Evolutionary conservation across 2,329 filamentous ascomycete species (phyloP), one percentile per base, ranked within the genome.

Genomic region (Fusarium cicatricum): DNA sequence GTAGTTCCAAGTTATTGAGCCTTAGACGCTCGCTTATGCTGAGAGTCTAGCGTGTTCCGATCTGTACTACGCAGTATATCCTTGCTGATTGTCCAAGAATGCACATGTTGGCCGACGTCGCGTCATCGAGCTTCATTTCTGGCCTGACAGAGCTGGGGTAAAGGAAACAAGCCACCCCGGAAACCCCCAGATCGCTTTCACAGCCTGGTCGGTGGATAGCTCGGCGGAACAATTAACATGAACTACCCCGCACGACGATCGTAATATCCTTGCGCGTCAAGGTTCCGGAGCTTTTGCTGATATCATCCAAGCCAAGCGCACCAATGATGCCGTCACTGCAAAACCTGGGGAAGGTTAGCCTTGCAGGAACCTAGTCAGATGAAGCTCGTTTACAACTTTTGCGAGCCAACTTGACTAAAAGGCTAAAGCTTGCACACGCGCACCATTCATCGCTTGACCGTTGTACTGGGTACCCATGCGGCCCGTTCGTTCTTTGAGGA

Each of bases 241-340:
- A 47, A 50, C 31, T 64, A 53, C 60, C 60, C 60, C 60, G 60
- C 60, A 57, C 55, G 60, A 57, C 44, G 60, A 62, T 62, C 60
- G 17, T 46, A 62, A 57, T 53, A 38, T 39, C 36, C 55, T 23
- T 56, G 55, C 39, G n/a, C 29, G 31, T 46, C 31, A 21, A 42
- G 11, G 17, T 36, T 39, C 36, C 28, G 37, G 36, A 42, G 21
- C n/a, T 47, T 16, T 56, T 38, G 36, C 43, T 48, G 55, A 38
- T 44, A 60, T 55, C 51, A 63, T 45, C 31, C 60, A 23, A 48
- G 28, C 16, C 55, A 62, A 42, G 42, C 60, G 60, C 60, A 42
- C 60, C 60, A 62, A 62, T 62, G 4, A 39, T 21, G 12, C 21
- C 29, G 6, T 14, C 31, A 11, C 10, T 38, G 23, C 11, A 47